A percentile compares a stretch with the other conserved stretches of the same genome.
Evolutionary conservation across 352 stramenopile genomes (phyloP).

Genomic region (Achlya hypogyna): DNA sequence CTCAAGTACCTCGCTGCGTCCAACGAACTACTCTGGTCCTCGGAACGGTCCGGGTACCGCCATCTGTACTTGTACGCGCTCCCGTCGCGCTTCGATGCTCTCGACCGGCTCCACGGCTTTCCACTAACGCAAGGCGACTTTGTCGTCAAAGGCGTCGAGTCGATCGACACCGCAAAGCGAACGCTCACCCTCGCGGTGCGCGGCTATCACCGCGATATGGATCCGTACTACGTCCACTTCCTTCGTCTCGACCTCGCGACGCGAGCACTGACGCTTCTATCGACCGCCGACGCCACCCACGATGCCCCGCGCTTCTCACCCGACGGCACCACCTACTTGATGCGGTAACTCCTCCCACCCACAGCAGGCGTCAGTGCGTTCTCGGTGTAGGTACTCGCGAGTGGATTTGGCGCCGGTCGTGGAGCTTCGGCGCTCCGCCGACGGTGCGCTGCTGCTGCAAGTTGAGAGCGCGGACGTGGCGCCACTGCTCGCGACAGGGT

Average conservation of each 20-base stretch:
- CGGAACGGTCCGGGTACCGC: slow-evolving; percentile 5
- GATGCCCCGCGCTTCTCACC: not conserved
- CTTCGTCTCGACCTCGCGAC: not conserved
- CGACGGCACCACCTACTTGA: not conserved
- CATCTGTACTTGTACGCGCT: slow-evolving; percentile 15
- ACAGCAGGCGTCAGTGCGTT: not conserved
- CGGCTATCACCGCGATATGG: not conserved
- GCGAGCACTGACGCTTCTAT: not conserved
- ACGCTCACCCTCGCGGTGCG: not conserved
- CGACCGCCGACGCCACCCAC: not conserved
- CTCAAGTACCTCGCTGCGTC: not conserved
- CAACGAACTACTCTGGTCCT: slow-evolving; percentile 8
- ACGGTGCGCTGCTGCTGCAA: not conserved
- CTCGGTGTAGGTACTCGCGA: slow-evolving; percentile 2
- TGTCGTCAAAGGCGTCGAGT: not conserved
- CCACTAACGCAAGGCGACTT: not conserved
- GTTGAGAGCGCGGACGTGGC: slow-evolving; percentile 1
- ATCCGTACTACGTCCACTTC: slow-evolving; percentile 17
- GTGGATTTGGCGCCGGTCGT: slow-evolving; percentile 7
- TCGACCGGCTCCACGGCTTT: not conserved
- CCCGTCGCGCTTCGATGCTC: not conserved
- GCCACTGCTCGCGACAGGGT: not conserved
- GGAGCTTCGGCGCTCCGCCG: not conserved
- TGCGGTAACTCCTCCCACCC: not conserved
- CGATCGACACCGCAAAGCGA: not conserved